phyloP scores from a whole-genome alignment of 257 asterid genomes.

The Nicotiana knightiana region DNA sequence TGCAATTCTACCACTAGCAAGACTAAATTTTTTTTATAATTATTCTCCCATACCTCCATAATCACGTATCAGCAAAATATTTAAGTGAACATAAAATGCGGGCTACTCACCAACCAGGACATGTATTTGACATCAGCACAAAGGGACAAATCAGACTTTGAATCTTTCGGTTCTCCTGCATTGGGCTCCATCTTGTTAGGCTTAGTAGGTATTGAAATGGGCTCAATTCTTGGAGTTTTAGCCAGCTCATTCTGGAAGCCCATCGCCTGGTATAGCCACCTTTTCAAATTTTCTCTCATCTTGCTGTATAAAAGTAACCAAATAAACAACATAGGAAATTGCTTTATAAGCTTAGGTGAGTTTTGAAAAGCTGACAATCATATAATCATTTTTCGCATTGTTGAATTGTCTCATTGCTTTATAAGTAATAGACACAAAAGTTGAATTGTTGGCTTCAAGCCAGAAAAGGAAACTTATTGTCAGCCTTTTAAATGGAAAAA shows the following conservation, averaged over 20 bases:
- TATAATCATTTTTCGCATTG: background rate
- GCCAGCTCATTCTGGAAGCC: conserved; percentile 35
- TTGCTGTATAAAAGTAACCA: conserved; percentile 22
- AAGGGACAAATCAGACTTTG: background rate
- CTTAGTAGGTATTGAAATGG: background rate
- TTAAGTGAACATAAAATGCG: background rate
- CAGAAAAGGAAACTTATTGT: background rate
- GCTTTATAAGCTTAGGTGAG: background rate
- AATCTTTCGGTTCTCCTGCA: conserved; percentile 9
- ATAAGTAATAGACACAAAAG: background rate
- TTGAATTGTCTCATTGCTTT: background rate
- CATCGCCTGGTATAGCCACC: conserved; percentile 36
- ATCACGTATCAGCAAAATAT: background rate
- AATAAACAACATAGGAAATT: background rate
- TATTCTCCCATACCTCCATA: no score
- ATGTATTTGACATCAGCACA: conserved; percentile 19
- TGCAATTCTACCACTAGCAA: background rate
- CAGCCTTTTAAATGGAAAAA: background rate
- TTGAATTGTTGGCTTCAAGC: background rate
- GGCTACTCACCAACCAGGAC: conserved; percentile 56
- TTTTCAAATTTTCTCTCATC: conserved; percentile 44
- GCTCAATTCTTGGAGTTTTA: conserved; percentile 10
- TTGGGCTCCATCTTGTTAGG: conserved; percentile 21
- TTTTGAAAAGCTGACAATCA: background rate
- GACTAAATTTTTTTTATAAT: background rate